Base-by-base conservation (phyloP, 2,329 filamentous ascomycete species). In the Cercospora sp. region DNA sequence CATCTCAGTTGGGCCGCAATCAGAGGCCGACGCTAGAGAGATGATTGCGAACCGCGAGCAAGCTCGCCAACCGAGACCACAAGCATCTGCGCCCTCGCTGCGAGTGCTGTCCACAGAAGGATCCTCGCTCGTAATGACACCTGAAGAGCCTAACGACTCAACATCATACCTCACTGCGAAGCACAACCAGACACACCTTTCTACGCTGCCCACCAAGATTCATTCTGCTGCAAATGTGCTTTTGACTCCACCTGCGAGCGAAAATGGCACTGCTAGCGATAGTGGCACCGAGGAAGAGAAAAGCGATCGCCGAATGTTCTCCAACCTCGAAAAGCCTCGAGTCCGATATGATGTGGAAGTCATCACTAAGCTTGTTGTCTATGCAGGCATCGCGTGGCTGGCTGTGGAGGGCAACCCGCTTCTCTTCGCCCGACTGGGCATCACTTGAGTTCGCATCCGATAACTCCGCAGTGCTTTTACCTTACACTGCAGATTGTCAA, bases 301-400 rank as follows among this genome's bases (percentile, higher is more conserved):
- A 53, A 73, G 79, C 48, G 80, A 79, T 28, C 80, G 79, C 73
- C 91, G 96, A 77, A 90, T 98, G 79, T 97, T 98, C 79, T 90
- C 89, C 55, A 88, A 86, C 77, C 84, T 98, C 65, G 90, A 93
- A 70, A 92, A 91, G 80, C 93, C 95, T 60, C 88, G 95, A 72
- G 94, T 97, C 68, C 86, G 94, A 74, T 99, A 98, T 77, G 95
- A 99, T 80, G 94, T 98, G n/a, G 95, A 99, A 80, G 94, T 99
- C 45, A 91, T 99, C 42, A 98, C 95, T 5, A 98, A 97, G 81
- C 81, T 99, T 69, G 91, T 99, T 74, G 93, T 99, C 26, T 99
- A 99, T 82, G 87, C 91, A 67, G 95, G 94, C 93, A 96, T 97
- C 78, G 93, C 86, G 62, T 93, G 90, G 89, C 83, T 96, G 68